A percentile compares a stretch with the other conserved stretches of the same genome.
Evolutionary conservation across 2,329 filamentous ascomycete species (phyloP).

Genomic region (Sclerotiophoma versabilis): DNA sequence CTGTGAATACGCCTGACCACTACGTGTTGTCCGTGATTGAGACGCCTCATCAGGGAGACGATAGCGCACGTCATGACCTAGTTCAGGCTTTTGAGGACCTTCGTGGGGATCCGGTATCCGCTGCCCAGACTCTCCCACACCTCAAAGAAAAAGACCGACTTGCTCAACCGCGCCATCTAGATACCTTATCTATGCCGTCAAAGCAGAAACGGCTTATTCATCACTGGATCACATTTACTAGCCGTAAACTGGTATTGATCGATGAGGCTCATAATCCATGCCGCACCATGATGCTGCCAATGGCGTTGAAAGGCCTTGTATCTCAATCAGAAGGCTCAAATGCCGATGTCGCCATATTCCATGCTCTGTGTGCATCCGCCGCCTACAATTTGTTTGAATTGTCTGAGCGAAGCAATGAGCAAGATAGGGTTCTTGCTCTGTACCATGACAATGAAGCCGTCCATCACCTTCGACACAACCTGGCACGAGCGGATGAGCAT

Average conservation of each 20-base stretch:
- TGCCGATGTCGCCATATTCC: conserved; percentile 21
- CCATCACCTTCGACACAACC: conserved; percentile 18
- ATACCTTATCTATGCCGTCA: conserved; percentile 8
- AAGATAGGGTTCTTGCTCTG: conserved; percentile 15
- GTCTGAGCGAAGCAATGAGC: conserved; percentile 8
- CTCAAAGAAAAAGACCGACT: background rate
- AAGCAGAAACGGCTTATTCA: conserved; percentile 21
- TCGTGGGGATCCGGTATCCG: background rate
- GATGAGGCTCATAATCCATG: conserved; percentile 21
- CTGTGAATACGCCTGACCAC: background rate
- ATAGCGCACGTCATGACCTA: background rate
- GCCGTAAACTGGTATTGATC: conserved; percentile 17
- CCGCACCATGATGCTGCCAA: conserved; percentile 23
- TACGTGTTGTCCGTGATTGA: background rate
- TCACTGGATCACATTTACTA: conserved; percentile 22
- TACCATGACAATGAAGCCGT: conserved; percentile 19
- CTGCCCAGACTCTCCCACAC: background rate
- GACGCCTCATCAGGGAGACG: background rate
- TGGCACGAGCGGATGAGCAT: conserved; percentile 13
- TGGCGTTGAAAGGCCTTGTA: conserved; percentile 19
- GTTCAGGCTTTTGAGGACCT: background rate
- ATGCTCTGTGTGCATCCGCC: conserved; percentile 19
- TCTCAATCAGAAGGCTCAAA: conserved; percentile 10
- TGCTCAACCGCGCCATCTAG: conserved; percentile 9
- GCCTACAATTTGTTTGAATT: conserved; percentile 22